These are phyloP conservation scores for Arabidopsis hybrid DNA, from an alignment of 441 rosid genomes.

Conservation along the genomic window DNA sequence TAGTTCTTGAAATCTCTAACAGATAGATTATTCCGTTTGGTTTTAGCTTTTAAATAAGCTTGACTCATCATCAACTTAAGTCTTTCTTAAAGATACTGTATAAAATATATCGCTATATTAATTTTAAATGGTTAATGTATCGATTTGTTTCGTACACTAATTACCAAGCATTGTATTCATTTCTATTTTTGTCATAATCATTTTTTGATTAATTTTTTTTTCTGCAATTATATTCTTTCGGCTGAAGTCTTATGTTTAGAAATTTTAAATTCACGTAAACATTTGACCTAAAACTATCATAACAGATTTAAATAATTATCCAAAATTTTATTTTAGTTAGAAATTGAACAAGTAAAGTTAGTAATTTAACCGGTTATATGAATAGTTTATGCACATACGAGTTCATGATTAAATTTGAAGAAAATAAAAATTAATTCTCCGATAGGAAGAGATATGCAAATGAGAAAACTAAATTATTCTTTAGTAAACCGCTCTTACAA, in stretches of 20 bases:
- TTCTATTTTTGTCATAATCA: neutral
- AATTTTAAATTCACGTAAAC: neutral
- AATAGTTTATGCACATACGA: neutral
- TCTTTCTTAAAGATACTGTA: constrained; percentile 19
- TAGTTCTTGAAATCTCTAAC: neutral
- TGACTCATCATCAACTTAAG: constrained; percentile 30
- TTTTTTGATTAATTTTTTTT: no score
- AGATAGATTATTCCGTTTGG: constrained; percentile 2
- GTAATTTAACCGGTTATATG: neutral
- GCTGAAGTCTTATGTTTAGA: neutral
- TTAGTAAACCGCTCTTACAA: no score
- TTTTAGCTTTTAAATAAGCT: constrained; percentile 2
- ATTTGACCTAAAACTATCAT: neutral
- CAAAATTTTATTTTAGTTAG: neutral
- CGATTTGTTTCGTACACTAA: neutral
- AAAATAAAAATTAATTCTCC: neutral
- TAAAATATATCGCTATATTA: no score
- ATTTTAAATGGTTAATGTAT: no score
- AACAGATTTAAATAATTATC: neutral
- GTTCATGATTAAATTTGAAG: neutral
- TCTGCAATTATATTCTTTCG: neutral
- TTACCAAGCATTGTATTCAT: neutral
- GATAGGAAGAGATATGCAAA: neutral
- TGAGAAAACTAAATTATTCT: no score
- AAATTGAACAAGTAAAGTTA: neutral